Conservation (phyloP, 2,329 filamentous ascomycete species). For the Colletotrichum nymphaeae region DNA sequence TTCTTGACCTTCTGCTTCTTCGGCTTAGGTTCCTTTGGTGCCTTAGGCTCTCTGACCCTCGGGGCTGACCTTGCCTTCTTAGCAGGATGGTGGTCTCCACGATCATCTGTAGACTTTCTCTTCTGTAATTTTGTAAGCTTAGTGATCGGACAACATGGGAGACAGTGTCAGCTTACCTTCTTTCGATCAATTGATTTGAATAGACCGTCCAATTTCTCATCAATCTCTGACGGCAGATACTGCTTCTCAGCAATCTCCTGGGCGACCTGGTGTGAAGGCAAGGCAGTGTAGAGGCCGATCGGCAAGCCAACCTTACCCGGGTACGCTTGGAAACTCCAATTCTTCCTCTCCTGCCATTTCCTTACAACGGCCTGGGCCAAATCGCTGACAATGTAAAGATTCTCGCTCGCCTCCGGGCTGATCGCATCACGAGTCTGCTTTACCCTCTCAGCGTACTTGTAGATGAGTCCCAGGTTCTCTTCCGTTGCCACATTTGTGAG, state of each 20-base stretch:
- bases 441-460: conserved; percentile 90
- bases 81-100: conserved; percentile 55
- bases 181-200: conserved; percentile 76
- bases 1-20: conserved; percentile 43
- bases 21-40: conserved; percentile 42
- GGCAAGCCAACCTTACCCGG: conserved; percentile 85
- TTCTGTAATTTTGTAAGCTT: conserved; percentile 57
- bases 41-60: conserved; percentile 41
- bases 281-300: conserved; percentile 78
- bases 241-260: conserved; percentile 89
- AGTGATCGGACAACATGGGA: background rate
- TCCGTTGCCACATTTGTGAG: conserved; percentile 84
- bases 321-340: conserved; percentile 87
- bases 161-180: conserved; percentile 60
- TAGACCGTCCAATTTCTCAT: conserved; percentile 79
- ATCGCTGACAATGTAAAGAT: conserved; percentile 88
- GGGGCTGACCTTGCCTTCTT: conserved; percentile 53
- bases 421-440: conserved; percentile 91
- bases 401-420: conserved; percentile 73
- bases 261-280: conserved; percentile 82
- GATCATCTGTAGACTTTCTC: conserved; percentile 66
- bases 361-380: conserved; percentile 85
- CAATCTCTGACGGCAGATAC: conserved; percentile 81
- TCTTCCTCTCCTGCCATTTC: conserved; percentile 86
- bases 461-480: conserved; percentile 88